Evolutionary conservation across 2,329 filamentous ascomycete genomes (phyloP).

Genomic region (Sporothrix humicola): DNA sequence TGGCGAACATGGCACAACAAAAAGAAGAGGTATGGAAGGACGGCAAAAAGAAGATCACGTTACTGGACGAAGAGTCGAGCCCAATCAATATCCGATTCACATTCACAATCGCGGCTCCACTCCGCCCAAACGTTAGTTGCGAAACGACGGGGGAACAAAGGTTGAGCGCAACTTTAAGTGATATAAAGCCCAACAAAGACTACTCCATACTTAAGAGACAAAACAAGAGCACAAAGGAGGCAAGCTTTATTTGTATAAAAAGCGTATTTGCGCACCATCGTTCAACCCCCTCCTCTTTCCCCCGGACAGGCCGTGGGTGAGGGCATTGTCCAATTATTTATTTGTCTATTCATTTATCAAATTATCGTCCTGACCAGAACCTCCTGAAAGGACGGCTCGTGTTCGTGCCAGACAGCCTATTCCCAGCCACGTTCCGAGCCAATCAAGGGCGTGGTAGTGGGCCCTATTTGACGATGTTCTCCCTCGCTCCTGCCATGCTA

Average conservation of each 20-base stretch:
- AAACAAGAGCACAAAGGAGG: neutral
- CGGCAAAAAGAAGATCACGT: neutral
- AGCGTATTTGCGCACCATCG: neutral
- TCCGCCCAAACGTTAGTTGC: neutral
- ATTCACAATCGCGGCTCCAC: neutral
- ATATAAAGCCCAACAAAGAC: neutral
- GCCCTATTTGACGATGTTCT: constrained; percentile 19
- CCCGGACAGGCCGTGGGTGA: neutral
- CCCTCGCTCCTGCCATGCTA: constrained; percentile 19
- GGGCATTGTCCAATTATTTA: neutral
- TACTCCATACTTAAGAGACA: neutral
- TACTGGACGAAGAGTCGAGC: no score
- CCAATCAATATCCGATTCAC: neutral
- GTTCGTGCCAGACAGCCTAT: constrained; percentile 27
- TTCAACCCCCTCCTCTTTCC: neutral
- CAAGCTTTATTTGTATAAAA: neutral
- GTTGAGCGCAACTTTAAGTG: constrained; percentile 17
- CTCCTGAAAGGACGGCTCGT: neutral
- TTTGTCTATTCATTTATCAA: no score
- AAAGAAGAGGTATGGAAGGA: neutral
- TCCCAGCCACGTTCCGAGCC: constrained; percentile 18
- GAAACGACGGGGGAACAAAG: constrained; percentile 1
- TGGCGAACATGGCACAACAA: neutral
- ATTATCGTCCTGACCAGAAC: no score
- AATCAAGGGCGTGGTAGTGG: constrained; percentile 17